Conservation (phyloP, 345 rosid genomes). For the Bruguiera sexangula region DNA sequence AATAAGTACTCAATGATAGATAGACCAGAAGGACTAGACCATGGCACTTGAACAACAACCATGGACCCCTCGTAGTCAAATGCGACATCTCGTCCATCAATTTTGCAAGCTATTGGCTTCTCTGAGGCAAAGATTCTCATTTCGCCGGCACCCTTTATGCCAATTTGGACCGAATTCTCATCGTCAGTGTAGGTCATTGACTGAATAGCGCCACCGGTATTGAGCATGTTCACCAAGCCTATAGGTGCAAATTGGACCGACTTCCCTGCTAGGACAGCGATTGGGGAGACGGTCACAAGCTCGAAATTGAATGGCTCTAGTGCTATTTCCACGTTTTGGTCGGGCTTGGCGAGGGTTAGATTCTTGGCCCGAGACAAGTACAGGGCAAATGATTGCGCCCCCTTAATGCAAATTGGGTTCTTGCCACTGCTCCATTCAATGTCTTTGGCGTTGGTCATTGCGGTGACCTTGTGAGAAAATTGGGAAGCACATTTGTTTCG, state of each 20-base stretch:
- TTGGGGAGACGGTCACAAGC: constrained; percentile 75
- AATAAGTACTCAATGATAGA: constrained; percentile 52
- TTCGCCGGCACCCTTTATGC: constrained; percentile 71
- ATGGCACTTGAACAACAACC: constrained; percentile 57
- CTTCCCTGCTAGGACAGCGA: constrained; percentile 38
- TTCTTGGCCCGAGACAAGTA: constrained; percentile 70
- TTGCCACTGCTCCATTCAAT: constrained; percentile 83
- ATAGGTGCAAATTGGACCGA: constrained; percentile 67
- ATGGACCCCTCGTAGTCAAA: constrained; percentile 53
- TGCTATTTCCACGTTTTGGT: constrained; percentile 49
- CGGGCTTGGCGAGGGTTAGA: constrained; percentile 50
- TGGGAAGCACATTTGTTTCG: constrained; percentile 71
- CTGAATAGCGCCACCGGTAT: constrained; percentile 76
- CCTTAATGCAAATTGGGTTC: constrained; percentile 60
- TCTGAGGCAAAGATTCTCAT: constrained; percentile 63
- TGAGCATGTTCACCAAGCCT: constrained; percentile 86
- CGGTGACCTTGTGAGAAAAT: constrained; percentile 48
- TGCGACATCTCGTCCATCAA: constrained; percentile 55
- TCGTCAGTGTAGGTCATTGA: constrained; percentile 37
- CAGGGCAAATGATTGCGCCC: constrained; percentile 54
- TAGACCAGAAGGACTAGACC: constrained; percentile 50
- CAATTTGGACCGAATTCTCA: constrained; percentile 35
- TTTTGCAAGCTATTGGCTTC: constrained; percentile 56
- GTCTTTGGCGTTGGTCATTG: constrained; percentile 53
- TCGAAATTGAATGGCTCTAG: constrained; percentile 79